These are phyloP conservation scores for Parastagonospora nodorum DNA, from an alignment of 2,329 filamentous ascomycete species.

Conservation along the genomic window DNA sequence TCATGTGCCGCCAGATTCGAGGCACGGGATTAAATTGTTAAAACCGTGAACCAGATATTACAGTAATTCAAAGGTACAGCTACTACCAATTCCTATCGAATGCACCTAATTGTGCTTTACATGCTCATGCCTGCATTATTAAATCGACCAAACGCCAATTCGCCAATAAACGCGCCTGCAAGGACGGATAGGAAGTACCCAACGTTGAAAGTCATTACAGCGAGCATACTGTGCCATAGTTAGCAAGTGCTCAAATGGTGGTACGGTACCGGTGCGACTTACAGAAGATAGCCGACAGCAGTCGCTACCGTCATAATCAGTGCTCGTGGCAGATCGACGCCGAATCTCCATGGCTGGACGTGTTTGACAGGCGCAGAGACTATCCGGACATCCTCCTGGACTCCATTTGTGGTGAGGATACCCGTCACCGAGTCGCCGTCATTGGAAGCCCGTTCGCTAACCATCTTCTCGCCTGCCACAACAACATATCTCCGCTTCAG, in stretches of 20 bases:
- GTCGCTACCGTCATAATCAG: conserved; percentile 71
- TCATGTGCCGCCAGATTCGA: too few relatives aligned
- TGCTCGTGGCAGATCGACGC: conserved; percentile 76
- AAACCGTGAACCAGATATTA: too few relatives aligned
- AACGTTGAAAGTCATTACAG: conserved; percentile 87
- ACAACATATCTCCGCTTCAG: conserved; percentile 77
- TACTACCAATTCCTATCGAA: too few relatives aligned
- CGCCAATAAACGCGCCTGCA: conserved; percentile 81
- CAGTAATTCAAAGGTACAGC: too few relatives aligned
- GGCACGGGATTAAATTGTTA: too few relatives aligned
- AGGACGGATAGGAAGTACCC: conserved; percentile 85
- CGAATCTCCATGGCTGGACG: conserved; percentile 76
- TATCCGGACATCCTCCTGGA: conserved; percentile 80
- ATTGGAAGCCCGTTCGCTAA: conserved; percentile 63
- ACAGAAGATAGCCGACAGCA: conserved; percentile 87
- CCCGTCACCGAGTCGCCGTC: conserved; percentile 65
- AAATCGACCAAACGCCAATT: conserved; percentile 77
- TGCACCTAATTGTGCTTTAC: conserved; percentile 14
- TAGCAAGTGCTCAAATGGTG: conserved; percentile 14
- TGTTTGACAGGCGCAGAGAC: conserved; percentile 63
- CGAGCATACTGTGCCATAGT: conserved; percentile 72
- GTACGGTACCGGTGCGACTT: conserved; percentile 50
- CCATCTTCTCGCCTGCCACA: conserved; percentile 66
- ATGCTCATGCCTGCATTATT: conserved; percentile 38
- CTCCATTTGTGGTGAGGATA: conserved; percentile 72